These are phyloP conservation scores for Daldinia decipiens DNA, from an alignment of 495 filamentous ascomycete species.

Conservation along the genomic window DNA sequence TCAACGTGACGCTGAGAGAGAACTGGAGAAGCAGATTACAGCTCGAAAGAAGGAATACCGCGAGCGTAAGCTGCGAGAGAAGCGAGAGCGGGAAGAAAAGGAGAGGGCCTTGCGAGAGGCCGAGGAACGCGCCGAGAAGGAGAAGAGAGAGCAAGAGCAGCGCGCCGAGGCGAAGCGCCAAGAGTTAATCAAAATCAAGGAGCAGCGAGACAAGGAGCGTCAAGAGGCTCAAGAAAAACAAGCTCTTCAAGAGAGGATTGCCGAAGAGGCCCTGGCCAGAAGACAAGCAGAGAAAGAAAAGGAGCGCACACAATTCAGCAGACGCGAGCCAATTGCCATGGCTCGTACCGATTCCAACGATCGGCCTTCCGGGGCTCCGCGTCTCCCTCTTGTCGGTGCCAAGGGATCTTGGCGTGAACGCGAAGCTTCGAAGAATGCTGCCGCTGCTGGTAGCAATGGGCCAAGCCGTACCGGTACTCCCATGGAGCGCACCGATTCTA, in stretches of 20 bases:
- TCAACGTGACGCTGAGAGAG: constrained; percentile 85
- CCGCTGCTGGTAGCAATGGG: constrained; percentile 38
- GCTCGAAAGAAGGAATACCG: constrained; percentile 83
- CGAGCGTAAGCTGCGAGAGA: constrained; percentile 79
- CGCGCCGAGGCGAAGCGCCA: constrained; percentile 73
- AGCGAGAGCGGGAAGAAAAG: constrained; percentile 80
- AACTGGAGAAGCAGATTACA: constrained; percentile 88
- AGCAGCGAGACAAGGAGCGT: constrained; percentile 83
- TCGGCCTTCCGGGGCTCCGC: constrained; percentile 48
- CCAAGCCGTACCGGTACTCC: constrained; percentile 46
- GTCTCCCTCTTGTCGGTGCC: constrained; percentile 40
- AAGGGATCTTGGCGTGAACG: constrained; percentile 58
- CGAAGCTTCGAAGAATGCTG: constrained; percentile 48
- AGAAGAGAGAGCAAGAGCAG: constrained; percentile 82
- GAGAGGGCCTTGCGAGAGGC: constrained; percentile 81
- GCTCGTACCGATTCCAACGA: constrained; percentile 53
- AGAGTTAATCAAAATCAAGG: constrained; percentile 77
- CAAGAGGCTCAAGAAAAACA: constrained; percentile 64
- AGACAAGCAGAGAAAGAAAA: constrained; percentile 59
- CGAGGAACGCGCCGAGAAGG: constrained; percentile 78
- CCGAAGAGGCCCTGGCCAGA: constrained; percentile 65
- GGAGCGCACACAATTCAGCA: constrained; percentile 43
- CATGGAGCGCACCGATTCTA: constrained; percentile 62
- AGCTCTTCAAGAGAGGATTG: constrained; percentile 61
- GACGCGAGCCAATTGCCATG: constrained; percentile 50